phyloP scores from a whole-genome alignment of 441 rosid genomes.

The Erodium texanum region DNA sequence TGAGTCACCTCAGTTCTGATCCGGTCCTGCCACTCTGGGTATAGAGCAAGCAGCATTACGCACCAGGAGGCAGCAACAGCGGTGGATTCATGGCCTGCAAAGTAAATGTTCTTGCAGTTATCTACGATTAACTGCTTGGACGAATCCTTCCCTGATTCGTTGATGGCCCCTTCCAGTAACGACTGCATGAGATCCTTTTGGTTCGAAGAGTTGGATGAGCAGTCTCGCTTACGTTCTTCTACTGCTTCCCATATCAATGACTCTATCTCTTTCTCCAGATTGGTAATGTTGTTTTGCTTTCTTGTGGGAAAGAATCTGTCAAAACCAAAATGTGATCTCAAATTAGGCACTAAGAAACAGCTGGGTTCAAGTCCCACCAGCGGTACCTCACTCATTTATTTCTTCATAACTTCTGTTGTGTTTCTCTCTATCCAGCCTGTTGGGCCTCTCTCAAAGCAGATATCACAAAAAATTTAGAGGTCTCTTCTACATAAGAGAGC shows the following conservation, averaged over 20 bases:
- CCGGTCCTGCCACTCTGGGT: slow-evolving; percentile 53
- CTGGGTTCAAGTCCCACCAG: too few species aligned
- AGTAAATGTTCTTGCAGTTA: slow-evolving; percentile 62
- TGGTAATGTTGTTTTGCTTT: slow-evolving; percentile 30
- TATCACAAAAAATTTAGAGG: too few species aligned
- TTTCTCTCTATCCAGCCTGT: too few species aligned
- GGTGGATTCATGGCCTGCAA: slow-evolving; percentile 52
- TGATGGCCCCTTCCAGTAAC: slow-evolving; percentile 47
- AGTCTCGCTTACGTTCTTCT: slow-evolving; percentile 36
- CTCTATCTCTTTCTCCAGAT: slow-evolving; percentile 51
- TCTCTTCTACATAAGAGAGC: too few species aligned
- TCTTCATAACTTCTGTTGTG: too few species aligned
- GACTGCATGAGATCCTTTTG: slow-evolving; percentile 53
- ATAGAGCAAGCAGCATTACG: slow-evolving; percentile 50
- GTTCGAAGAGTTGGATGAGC: slow-evolving; percentile 18
- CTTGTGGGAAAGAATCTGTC: slow-evolving; percentile 26
- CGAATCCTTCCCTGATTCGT: slow-evolving; percentile 27
- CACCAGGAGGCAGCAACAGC: slow-evolving; percentile 57
- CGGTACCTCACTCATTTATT: too few species aligned
- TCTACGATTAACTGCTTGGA: slow-evolving; percentile 46
- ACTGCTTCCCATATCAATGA: slow-evolving; percentile 64
- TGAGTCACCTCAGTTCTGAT: slow-evolving; percentile 36
- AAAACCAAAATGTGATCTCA: background rate
- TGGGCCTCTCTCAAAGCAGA: too few species aligned
- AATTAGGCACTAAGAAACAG: too few species aligned